Base-by-base conservation (phyloP, 805 yeast species). In the Schwanniomyces yamadae region DNA sequence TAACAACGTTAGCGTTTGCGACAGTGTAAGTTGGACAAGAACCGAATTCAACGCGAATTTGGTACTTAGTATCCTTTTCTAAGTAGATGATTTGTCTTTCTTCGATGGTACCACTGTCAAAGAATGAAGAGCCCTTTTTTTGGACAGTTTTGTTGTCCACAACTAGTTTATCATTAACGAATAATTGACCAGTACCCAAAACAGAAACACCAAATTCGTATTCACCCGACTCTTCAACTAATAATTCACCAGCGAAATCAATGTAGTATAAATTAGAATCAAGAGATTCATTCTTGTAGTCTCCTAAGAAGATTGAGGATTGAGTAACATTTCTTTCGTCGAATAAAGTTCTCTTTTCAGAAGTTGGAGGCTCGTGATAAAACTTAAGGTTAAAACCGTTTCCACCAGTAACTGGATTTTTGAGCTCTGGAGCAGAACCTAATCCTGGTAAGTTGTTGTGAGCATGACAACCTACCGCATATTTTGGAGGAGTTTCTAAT, bases 121-220 rank as follows among this genome's bases (percentile, higher is more conserved):
- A 75, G 60, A 77, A 78, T 3, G 71, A 55, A 13, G 55, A 50
- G 11, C 83, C 84, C 16, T 46, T 52, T 5, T 42, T 56, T 59
- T 80, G 84, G 19, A 66, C 52, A 28, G 77, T 72, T 46, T 66
- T 69, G 58, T 79, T 78, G 52, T 80, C 83, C 28, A 77, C 72
- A 27, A 80, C 61, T 41, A 77, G 57, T 47, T 71, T 47, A 40
- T 57, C 82, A 46, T 80, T 67, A 31, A 79, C 55, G 45, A 63
- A 80, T 23, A 80, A 45, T 48, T 69, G 68, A 16, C 78, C 82
- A 23, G 82, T 75, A 19, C 85, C 85, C 35, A 59, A 48, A 19
- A 69, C 73, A 17, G 73, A 53, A 32, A 71, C 50, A 24, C 83
- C 82, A 45, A 80, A 70, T 36, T 69, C 73, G 47, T 72, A 79